Evolutionary conservation across 2,329 filamentous ascomycete species (phyloP).

Genomic region (Sporothrix globosa): DNA sequence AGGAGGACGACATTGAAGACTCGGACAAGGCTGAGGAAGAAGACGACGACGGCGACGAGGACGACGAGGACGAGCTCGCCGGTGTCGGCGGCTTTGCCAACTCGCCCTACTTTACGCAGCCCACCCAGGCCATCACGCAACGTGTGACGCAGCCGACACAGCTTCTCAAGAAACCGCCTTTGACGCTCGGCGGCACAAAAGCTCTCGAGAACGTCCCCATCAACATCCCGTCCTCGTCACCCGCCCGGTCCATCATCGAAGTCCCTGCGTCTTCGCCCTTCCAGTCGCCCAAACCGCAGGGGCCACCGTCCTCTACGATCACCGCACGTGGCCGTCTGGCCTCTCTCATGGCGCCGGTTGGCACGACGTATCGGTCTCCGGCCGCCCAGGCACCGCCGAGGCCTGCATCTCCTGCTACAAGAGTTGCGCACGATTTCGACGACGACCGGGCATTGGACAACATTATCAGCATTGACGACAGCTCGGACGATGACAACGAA

Average conservation of each 20-base stretch:
- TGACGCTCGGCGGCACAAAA: constrained; percentile 41
- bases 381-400: constrained; percentile 27
- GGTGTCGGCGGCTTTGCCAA: constrained; percentile 43
- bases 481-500: constrained; percentile 55
- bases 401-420: neutral
- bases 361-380: constrained; percentile 69
- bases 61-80: constrained; percentile 53
- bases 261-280: constrained; percentile 88
- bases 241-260: constrained; percentile 59
- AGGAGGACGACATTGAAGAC: constrained; percentile 47
- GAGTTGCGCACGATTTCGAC: constrained; percentile 13
- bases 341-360: constrained; percentile 72
- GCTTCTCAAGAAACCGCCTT: constrained; percentile 47
- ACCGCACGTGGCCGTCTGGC: constrained; percentile 50
- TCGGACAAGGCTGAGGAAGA: constrained; percentile 33
- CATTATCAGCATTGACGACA: constrained; percentile 55
- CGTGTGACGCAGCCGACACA: constrained; percentile 55
- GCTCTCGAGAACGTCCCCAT: constrained; percentile 33
- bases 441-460: constrained; percentile 39
- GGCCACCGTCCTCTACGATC: constrained; percentile 28
- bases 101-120: constrained; percentile 53
- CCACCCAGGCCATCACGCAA: constrained; percentile 53
- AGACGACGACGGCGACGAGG: constrained; percentile 53
- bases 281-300: constrained; percentile 53
- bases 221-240: constrained; percentile 48